phyloP scores from a whole-genome alignment of 1,284 basidiomycete genomes.

The Coriolopsis trogii region DNA sequence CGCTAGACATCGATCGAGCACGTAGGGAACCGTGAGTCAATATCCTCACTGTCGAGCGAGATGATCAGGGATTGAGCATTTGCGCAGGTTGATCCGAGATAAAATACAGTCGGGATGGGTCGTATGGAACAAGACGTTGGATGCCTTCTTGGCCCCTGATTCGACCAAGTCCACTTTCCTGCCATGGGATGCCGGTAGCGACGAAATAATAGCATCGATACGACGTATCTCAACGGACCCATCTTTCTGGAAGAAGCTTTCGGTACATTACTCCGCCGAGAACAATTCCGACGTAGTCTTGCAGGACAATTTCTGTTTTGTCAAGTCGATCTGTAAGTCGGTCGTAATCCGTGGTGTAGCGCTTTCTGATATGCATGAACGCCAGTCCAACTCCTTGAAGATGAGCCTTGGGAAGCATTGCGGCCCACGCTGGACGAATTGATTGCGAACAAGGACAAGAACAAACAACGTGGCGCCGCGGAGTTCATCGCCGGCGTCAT shows the following conservation, averaged over 20 bases:
- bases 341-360: background rate
- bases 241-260: slow-evolving; percentile 63
- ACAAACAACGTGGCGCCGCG: slow-evolving; percentile 89
- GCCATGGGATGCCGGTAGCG: slow-evolving; percentile 57
- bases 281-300: slow-evolving; percentile 60
- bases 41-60: background rate
- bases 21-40: slow-evolving; percentile 47
- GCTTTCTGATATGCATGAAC: slow-evolving; percentile 27
- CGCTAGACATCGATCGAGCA: slow-evolving; percentile 40
- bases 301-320: slow-evolving; percentile 70
- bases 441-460: slow-evolving; percentile 62
- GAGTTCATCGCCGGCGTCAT: slow-evolving; percentile 86
- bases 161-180: slow-evolving; percentile 49
- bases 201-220: slow-evolving; percentile 49
- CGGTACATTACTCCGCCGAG: slow-evolving; percentile 66
- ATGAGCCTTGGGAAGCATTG: slow-evolving; percentile 61
- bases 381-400: slow-evolving; percentile 71
- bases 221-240: slow-evolving; percentile 46
- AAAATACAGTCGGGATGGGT: slow-evolving; percentile 63
- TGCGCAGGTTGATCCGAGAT: slow-evolving; percentile 53
- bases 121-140: slow-evolving; percentile 50
- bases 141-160: slow-evolving; percentile 53
- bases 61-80: background rate
- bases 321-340: slow-evolving; percentile 71
- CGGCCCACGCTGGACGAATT: slow-evolving; percentile 57